These are phyloP conservation scores for Botrytis deweyae DNA, from an alignment of 2,329 filamentous ascomycete species.

Conservation along the genomic window DNA sequence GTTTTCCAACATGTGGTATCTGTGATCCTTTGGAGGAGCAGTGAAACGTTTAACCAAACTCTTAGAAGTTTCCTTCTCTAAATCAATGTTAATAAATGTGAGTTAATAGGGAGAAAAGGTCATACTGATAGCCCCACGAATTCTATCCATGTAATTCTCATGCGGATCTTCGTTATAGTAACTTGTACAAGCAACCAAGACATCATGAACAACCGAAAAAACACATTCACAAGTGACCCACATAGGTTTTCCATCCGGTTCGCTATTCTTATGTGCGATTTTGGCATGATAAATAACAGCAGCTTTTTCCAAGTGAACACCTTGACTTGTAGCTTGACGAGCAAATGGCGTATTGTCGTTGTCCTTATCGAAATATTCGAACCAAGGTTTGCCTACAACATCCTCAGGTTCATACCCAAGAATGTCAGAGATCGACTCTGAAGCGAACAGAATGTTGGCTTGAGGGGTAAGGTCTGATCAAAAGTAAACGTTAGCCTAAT, in stretches of 20 bases:
- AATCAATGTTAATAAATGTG: background rate
- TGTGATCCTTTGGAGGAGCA: slow-evolving; percentile 76
- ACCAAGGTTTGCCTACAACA: slow-evolving; percentile 72
- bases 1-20: slow-evolving; percentile 87
- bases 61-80: slow-evolving; percentile 6
- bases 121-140: slow-evolving; percentile 11
- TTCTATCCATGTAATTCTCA: background rate
- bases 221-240: slow-evolving; percentile 85
- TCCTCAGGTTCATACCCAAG: slow-evolving; percentile 77
- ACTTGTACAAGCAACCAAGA: slow-evolving; percentile 80
- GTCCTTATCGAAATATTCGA: slow-evolving; percentile 77
- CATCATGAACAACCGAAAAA: slow-evolving; percentile 86
- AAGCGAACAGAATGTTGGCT: slow-evolving; percentile 78
- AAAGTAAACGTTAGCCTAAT: slow-evolving; percentile 26
- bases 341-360: slow-evolving; percentile 72
- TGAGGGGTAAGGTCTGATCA: slow-evolving; percentile 67
- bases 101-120: too few species aligned
- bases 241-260: slow-evolving; percentile 27
- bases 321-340: slow-evolving; percentile 63
- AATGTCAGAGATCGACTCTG: slow-evolving; percentile 79
- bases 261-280: slow-evolving; percentile 62
- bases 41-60: slow-evolving; percentile 62
- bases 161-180: slow-evolving; percentile 57
- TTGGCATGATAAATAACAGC: slow-evolving; percentile 79
- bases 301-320: slow-evolving; percentile 77